phyloP scores from a whole-genome alignment of 2,329 filamentous ascomycete species.

The Trichoderma aggressivum region DNA sequence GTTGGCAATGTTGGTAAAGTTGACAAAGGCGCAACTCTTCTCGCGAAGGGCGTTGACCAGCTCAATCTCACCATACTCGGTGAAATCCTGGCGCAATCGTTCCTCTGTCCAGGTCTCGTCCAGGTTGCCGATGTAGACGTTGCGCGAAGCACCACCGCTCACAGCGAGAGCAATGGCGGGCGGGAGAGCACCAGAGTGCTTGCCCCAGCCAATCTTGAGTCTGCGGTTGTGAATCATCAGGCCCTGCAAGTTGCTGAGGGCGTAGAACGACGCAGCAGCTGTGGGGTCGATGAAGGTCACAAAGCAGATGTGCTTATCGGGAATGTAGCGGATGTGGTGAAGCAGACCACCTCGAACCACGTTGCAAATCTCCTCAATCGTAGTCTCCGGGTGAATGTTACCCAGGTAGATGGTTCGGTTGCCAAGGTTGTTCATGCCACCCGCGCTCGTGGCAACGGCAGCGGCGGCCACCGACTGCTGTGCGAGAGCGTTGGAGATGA shows the following conservation, averaged over 20 bases:
- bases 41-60: conserved; percentile 93
- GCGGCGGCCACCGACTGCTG: conserved; percentile 97
- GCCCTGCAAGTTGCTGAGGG: conserved; percentile 93
- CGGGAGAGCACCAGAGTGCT: conserved; percentile 94
- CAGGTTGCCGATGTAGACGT: conserved; percentile 96
- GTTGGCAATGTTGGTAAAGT: conserved; percentile 99
- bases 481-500: conserved; percentile 93
- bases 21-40: conserved; percentile 99
- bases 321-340: conserved; percentile 98
- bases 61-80: conserved; percentile 96
- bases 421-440: conserved; percentile 94
- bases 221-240: conserved; percentile 99
- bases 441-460: conserved; percentile 92
- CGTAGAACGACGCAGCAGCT: conserved; percentile 95
- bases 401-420: conserved; percentile 97
- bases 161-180: conserved; percentile 95
- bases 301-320: conserved; percentile 99
- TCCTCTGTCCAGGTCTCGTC: conserved; percentile 98
- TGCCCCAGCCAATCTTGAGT: conserved; percentile 98
- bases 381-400: conserved; percentile 98
- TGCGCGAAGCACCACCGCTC: conserved; percentile 93
- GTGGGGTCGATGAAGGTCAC: conserved; percentile 99
- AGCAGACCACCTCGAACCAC: conserved; percentile 92
- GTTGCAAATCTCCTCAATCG: conserved; percentile 99
- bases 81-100: conserved; percentile 90